Percentiles rank a stretch among this genome's conserved stretches.
phyloP scores from a whole-genome alignment of 2,329 filamentous ascomycete species.

The Fusarium drepaniforme region DNA sequence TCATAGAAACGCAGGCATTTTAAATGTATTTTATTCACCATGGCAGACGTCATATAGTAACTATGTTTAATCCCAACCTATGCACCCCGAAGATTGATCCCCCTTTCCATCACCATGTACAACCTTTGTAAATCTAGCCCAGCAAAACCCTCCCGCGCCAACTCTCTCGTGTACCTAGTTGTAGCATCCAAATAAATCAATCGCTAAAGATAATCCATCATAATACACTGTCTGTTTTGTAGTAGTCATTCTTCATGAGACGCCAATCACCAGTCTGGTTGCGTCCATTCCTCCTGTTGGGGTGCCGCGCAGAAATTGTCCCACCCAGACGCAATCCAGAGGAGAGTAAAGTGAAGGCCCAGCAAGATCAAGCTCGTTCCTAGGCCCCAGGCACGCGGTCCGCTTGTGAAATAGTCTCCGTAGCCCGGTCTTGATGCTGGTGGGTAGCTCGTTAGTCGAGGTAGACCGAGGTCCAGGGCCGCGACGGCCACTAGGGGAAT shows the following conservation, averaged over 20 bases:
- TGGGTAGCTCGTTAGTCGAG: slow-evolving; percentile 35
- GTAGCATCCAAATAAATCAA: neutral
- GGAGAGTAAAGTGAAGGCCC: slow-evolving; percentile 48
- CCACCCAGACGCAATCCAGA: slow-evolving; percentile 52
- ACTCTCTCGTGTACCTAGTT: neutral
- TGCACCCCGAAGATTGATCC: neutral
- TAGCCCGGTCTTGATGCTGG: slow-evolving; percentile 20
- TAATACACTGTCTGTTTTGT: neutral
- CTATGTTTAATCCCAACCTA: neutral
- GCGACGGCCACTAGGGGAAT: slow-evolving; percentile 78
- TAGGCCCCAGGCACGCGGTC: slow-evolving; percentile 45
- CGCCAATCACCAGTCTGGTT: slow-evolving; percentile 45
- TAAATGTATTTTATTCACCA: neutral
- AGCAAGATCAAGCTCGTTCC: slow-evolving; percentile 49
- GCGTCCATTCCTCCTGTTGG: slow-evolving; percentile 45
- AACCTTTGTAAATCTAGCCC: neutral
- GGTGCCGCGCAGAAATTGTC: slow-evolving; percentile 48
- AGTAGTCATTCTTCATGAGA: slow-evolving; percentile 1
- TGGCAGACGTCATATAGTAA: neutral
- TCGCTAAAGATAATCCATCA: neutral
- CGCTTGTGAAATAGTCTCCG: slow-evolving; percentile 25
- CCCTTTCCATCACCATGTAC: neutral
- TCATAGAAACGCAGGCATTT: neutral
- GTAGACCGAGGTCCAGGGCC: slow-evolving; percentile 70
- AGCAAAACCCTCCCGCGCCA: neutral